Base-by-base conservation (phyloP, 176 grass and related monocot genomes). In the Oryza nivara region DNA sequence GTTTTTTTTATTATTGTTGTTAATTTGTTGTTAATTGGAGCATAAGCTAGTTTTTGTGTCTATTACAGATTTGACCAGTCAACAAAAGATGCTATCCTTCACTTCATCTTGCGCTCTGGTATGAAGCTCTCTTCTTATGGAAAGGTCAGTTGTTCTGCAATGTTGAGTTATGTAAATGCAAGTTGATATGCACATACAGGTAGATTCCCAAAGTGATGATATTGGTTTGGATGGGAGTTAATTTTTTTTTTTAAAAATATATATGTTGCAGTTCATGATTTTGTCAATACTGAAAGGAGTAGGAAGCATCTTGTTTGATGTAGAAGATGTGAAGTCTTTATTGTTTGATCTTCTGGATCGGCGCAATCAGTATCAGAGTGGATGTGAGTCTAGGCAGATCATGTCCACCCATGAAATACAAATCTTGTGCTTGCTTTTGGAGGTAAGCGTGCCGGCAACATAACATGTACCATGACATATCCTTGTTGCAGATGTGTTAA, bases 241-340 rank as follows among this genome's bases (percentile, higher is more conserved):
- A 67, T 79, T 46, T 75, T 73, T 73, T 68, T 76, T 32, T 32
- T 0, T 3, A 32, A 32, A 20, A 73, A 47, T 44, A 34, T 74
- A 46, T 35, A 26, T 78, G 34, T 85, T 70, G 74, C 87, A 98
- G 96, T 89, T 98, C 49, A 90, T 87, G 91, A 77, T 94, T 64
- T 69, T 98, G 47, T 86, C 92, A 20, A 81, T 88, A 56, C 85
- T 98, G 54, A 95, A 95, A 90, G 96, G 93, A 90, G 87, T 98
- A 80, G 91, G 96, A 80, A 75, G 74, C 90, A 73, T 76, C 56
- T 90, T 98, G 87, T 84, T 92, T 75, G 68, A 87, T 72, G 85
- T 64, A 36, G 89, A 87, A 87, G 92, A 84, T 77, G 85, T 91
- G 15, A 98, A 90, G 77, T 82, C 68, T 63, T 83, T 93, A 48